Percentiles rank a stretch among this genome's conserved stretches.
These are phyloP conservation scores for Emergomyces orientalis DNA, from an alignment of 2,329 filamentous ascomycete species.

Conservation along the genomic window DNA sequence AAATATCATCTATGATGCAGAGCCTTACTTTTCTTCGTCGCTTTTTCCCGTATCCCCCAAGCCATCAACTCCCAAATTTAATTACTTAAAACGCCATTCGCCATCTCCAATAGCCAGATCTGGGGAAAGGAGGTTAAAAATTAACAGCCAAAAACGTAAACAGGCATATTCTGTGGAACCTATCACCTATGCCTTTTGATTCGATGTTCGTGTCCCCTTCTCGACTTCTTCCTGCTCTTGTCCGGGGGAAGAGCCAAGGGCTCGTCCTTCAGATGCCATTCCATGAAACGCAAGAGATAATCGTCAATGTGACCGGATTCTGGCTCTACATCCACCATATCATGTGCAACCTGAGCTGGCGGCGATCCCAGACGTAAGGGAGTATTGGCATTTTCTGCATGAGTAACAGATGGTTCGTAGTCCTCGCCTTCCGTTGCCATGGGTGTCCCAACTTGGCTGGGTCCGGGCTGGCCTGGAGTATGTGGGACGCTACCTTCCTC, in stretches of 20 bases:
- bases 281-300: conserved; percentile 64
- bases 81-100: conserved; percentile 1
- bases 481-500: conserved; percentile 49
- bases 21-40: background rate
- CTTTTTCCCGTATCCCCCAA: background rate
- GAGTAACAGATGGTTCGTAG: conserved; percentile 13
- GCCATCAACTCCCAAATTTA: background rate
- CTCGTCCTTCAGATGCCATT: conserved; percentile 45
- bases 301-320: conserved; percentile 59
- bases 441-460: conserved; percentile 28
- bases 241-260: conserved; percentile 41
- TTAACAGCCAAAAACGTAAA: conserved; percentile 1
- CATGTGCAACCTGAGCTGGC: conserved; percentile 18
- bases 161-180: background rate
- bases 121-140: background rate
- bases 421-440: conserved; percentile 28
- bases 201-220: conserved; percentile 40
- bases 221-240: conserved; percentile 41
- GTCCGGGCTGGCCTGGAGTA: conserved; percentile 23
- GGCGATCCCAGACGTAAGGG: conserved; percentile 20
- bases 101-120: conserved; percentile 1
- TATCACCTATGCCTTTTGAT: conserved; percentile 25
- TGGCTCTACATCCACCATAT: conserved; percentile 31
- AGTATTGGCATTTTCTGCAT: conserved; percentile 9
- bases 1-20: conserved; percentile 4